phyloP scores from a whole-genome alignment of 2,329 filamentous ascomycete genomes.

The Aspergillus flavus region DNA sequence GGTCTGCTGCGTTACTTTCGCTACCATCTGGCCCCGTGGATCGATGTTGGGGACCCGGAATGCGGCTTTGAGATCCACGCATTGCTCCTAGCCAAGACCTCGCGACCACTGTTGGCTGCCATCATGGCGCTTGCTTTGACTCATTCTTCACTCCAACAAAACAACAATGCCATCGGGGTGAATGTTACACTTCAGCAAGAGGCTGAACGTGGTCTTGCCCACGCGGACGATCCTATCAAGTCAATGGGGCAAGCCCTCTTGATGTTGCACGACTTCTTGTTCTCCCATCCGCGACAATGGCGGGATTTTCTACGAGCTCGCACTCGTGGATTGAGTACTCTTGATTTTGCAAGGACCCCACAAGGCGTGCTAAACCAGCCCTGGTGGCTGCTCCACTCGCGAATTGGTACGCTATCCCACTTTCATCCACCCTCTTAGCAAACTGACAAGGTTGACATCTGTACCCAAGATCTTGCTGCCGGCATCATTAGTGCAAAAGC shows the following conservation, averaged over 20 bases:
- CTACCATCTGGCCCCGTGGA: slow-evolving; percentile 29
- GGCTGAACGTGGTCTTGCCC: slow-evolving; percentile 18
- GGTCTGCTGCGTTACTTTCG: slow-evolving; percentile 28
- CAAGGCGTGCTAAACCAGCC: slow-evolving; percentile 21
- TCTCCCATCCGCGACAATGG: slow-evolving; percentile 21
- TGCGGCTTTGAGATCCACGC: slow-evolving; percentile 25
- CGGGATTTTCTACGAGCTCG: slow-evolving; percentile 11
- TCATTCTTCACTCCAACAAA: slow-evolving; percentile 15
- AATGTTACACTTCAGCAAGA: slow-evolving; percentile 20
- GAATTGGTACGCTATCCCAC: slow-evolving; percentile 19
- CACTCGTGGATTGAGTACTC: slow-evolving; percentile 7
- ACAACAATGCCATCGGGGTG: slow-evolving; percentile 9
- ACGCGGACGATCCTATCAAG: slow-evolving; percentile 14
- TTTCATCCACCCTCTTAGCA: not conserved
- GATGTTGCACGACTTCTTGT: slow-evolving; percentile 22
- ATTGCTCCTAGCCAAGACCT: slow-evolving; percentile 22
- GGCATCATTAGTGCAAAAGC: slow-evolving; percentile 19
- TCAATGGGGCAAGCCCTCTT: slow-evolving; percentile 17
- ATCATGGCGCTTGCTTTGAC: slow-evolving; percentile 24
- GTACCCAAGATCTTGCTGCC: slow-evolving; percentile 23
- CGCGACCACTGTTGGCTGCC: slow-evolving; percentile 21
- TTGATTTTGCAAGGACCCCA: slow-evolving; percentile 8
- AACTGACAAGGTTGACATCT: not conserved
- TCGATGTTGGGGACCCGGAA: slow-evolving; percentile 27
- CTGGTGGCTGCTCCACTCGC: slow-evolving; percentile 24